Evolutionary conservation across 1,284 basidiomycete genomes (phyloP).

Genomic region (Austroboletus niveus): DNA sequence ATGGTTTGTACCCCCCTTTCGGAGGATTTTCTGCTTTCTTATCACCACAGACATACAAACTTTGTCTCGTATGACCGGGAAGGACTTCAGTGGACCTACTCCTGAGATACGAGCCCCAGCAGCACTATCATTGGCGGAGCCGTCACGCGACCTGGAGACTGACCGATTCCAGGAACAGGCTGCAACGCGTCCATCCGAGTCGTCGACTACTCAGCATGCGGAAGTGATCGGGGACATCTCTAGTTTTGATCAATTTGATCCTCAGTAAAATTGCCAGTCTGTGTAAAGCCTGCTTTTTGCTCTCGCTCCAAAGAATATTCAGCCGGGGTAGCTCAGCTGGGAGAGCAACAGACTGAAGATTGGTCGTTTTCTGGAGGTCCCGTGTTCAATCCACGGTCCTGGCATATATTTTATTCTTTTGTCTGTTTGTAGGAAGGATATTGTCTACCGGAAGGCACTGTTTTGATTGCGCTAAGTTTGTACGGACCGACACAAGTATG

Average conservation of each 20-base stretch:
- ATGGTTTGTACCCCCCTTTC: slow-evolving; percentile 46
- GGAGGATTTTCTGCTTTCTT: background rate
- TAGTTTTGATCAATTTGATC: slow-evolving; percentile 13
- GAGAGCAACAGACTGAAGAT: slow-evolving; percentile 78
- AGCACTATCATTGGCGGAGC: slow-evolving; percentile 26
- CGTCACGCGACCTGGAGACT: slow-evolving; percentile 6
- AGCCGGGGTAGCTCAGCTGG: slow-evolving; percentile 71
- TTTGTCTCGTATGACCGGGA: slow-evolving; percentile 72
- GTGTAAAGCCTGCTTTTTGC: background rate
- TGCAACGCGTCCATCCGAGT: slow-evolving; percentile 4
- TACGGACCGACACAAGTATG: too few species aligned
- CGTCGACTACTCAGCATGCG: slow-evolving; percentile 10
- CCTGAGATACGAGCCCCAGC: slow-evolving; percentile 61
- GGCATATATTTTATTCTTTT: slow-evolving; percentile 29
- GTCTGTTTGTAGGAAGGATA: background rate
- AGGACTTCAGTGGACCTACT: slow-evolving; percentile 77
- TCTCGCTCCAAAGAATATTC: background rate
- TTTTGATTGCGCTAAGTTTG: too few species aligned
- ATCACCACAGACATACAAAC: slow-evolving; percentile 57
- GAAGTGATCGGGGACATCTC: slow-evolving; percentile 35
- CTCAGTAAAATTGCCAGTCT: too few species aligned
- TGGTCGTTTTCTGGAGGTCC: slow-evolving; percentile 45
- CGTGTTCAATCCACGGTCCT: slow-evolving; percentile 61
- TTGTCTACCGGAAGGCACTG: too few species aligned
- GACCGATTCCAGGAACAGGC: background rate